These are phyloP conservation scores for Plenodomus lindquistii DNA, from an alignment of 2,329 filamentous ascomycete genomes.

Conservation along the genomic window DNA sequence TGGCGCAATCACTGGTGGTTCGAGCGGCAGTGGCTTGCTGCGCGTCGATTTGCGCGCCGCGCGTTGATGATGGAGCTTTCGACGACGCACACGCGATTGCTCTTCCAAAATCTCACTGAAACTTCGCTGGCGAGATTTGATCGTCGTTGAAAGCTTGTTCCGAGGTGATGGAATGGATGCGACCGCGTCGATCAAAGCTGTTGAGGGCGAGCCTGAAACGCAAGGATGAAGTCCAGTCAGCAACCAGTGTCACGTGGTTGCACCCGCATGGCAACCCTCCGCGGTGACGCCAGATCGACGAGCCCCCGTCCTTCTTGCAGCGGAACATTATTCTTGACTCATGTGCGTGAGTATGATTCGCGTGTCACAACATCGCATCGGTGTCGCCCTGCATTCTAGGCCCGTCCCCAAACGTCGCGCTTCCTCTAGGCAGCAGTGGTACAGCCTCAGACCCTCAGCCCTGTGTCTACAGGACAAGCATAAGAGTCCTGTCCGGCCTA, in stretches of 20 bases:
- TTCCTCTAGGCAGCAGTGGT: conserved; percentile 7
- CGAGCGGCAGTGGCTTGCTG: conserved; percentile 32
- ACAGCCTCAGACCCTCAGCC: neutral
- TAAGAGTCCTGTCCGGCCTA: neutral
- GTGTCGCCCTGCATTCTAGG: neutral
- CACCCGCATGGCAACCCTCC: conserved; percentile 12
- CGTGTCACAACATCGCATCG: neutral
- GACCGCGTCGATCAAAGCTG: conserved; percentile 1
- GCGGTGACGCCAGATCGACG: neutral
- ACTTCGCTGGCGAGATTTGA: neutral
- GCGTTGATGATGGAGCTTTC: conserved; percentile 6
- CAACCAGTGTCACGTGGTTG: conserved; percentile 13
- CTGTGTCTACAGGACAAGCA: neutral
- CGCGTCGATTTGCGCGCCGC: conserved; percentile 18
- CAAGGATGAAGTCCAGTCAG: conserved; percentile 9
- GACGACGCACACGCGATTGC: conserved; percentile 4
- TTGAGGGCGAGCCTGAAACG: conserved; percentile 15
- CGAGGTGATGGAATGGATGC: conserved; percentile 7
- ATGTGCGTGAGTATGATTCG: neutral
- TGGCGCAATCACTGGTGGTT: conserved; percentile 36
- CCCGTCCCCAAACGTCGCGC: neutral
- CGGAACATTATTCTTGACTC: neutral
- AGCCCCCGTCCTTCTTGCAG: neutral
- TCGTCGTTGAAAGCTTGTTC: conserved; percentile 1
- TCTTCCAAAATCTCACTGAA: neutral